A percentile compares a stretch with the other conserved stretches of the same genome.
These are phyloP conservation scores for Penicillium paradoxum DNA, from an alignment of 495 filamentous ascomycete genomes.

Conservation along the genomic window DNA sequence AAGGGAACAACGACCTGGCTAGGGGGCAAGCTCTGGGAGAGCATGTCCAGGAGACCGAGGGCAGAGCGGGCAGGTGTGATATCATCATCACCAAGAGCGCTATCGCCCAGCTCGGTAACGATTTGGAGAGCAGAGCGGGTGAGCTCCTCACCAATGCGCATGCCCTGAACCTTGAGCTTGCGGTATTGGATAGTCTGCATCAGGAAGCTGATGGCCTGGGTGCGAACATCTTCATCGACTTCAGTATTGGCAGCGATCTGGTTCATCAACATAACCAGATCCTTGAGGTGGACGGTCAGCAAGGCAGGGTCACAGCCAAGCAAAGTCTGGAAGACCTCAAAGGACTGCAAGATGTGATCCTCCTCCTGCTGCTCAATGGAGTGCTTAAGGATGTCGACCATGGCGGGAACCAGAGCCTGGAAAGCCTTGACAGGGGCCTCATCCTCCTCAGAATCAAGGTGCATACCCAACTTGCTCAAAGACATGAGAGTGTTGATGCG, in stretches of 20 bases:
- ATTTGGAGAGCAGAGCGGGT: slow-evolving; percentile 82
- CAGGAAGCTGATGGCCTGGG: slow-evolving; percentile 87
- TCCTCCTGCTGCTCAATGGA: slow-evolving; percentile 74
- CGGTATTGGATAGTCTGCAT: slow-evolving; percentile 88
- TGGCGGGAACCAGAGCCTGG: slow-evolving; percentile 72
- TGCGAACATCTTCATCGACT: slow-evolving; percentile 75
- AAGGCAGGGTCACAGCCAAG: slow-evolving; percentile 85
- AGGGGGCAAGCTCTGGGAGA: slow-evolving; percentile 80
- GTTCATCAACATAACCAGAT: slow-evolving; percentile 91
- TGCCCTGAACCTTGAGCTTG: slow-evolving; percentile 89
- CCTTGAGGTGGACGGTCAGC: slow-evolving; percentile 77
- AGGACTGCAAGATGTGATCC: slow-evolving; percentile 78
- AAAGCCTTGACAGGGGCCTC: slow-evolving; percentile 63
- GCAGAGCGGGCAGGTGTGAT: slow-evolving; percentile 85
- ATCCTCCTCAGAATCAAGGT: slow-evolving; percentile 82
- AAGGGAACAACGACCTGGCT: slow-evolving; percentile 93
- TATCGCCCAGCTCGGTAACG: slow-evolving; percentile 76
- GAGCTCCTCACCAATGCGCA: slow-evolving; percentile 76
- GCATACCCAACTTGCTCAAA: slow-evolving; percentile 81
- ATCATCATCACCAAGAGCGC: slow-evolving; percentile 71
- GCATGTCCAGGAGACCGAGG: slow-evolving; percentile 79
- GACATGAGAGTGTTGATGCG: slow-evolving; percentile 92
- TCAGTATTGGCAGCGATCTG: slow-evolving; percentile 71
- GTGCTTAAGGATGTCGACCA: slow-evolving; percentile 85
- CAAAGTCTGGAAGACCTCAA: slow-evolving; percentile 96